Conservation (phyloP, 2,329 filamentous ascomycete species). For the Aspergillus ustus region DNA sequence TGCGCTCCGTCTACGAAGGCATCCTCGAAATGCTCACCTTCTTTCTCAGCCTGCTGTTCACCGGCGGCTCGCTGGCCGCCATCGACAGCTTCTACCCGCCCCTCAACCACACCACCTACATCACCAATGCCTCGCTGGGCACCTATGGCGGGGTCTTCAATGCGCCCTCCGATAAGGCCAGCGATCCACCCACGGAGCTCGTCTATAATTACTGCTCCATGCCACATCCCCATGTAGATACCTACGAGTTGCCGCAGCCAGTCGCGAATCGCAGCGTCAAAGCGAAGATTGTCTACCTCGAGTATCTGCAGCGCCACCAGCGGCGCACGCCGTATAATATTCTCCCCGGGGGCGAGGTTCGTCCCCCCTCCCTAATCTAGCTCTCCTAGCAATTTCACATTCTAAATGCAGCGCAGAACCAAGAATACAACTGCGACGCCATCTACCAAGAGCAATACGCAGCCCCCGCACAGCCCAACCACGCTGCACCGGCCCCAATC, state of each 20-base stretch:
- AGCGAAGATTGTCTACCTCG: slow-evolving; percentile 42
- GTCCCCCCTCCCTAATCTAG: not conserved
- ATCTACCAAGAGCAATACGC: slow-evolving; percentile 44
- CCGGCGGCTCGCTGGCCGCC: slow-evolving; percentile 17
- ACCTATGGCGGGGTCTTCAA: slow-evolving; percentile 44
- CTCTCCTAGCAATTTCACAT: not conserved
- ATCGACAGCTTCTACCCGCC: slow-evolving; percentile 41
- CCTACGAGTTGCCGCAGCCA: slow-evolving; percentile 37
- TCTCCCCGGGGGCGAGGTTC: slow-evolving; percentile 44
- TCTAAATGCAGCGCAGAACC: slow-evolving; percentile 29
- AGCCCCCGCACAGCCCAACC: slow-evolving; percentile 22
- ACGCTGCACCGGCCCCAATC: slow-evolving; percentile 27
- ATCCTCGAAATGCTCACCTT: slow-evolving; percentile 24
- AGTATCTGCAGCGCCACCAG: slow-evolving; percentile 47
- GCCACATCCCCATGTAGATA: slow-evolving; percentile 42
- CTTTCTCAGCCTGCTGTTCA: slow-evolving; percentile 15
- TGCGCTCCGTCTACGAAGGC: slow-evolving; percentile 21
- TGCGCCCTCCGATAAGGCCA: slow-evolving; percentile 29
- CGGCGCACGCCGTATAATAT: slow-evolving; percentile 46
- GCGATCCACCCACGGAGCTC: slow-evolving; percentile 30
- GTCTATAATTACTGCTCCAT: slow-evolving; percentile 46
- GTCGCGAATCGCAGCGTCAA: slow-evolving; percentile 32
- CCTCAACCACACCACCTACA: slow-evolving; percentile 44
- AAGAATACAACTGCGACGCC: slow-evolving; percentile 44
- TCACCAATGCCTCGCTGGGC: slow-evolving; percentile 40